These are phyloP conservation scores for Monosporascus sp. DNA, from an alignment of 2,329 filamentous ascomycete species.

Conservation along the genomic window DNA sequence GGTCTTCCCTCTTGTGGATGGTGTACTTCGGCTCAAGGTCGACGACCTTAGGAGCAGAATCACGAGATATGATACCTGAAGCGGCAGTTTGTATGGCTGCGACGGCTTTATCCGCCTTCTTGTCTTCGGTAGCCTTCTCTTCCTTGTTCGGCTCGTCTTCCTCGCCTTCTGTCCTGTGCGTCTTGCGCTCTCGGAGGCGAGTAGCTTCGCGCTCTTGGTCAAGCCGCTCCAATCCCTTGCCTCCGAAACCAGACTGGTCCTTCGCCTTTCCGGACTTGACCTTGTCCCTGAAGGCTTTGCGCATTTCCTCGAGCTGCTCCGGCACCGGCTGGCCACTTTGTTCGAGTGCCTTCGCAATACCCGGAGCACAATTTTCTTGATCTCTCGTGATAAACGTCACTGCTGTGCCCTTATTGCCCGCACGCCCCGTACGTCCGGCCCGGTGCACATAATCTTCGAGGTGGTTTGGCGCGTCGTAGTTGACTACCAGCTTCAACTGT, in stretches of 20 bases:
- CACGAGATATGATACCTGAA: conserved; percentile 51
- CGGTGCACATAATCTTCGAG: conserved; percentile 96
- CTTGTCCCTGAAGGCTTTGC: conserved; percentile 75
- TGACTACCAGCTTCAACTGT: conserved; percentile 91
- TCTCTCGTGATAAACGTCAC: conserved; percentile 91
- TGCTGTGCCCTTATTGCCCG: conserved; percentile 89
- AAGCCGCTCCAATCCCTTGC: conserved; percentile 86
- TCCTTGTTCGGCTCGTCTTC: conserved; percentile 71
- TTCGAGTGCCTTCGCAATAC: conserved; percentile 86
- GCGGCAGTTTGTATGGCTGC: conserved; percentile 59
- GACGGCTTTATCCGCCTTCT: conserved; percentile 64
- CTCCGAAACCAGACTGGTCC: conserved; percentile 84
- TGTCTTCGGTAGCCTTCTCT: conserved; percentile 63
- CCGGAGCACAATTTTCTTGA: conserved; percentile 84
- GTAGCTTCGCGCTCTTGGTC: conserved; percentile 88
- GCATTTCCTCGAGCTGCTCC: conserved; percentile 59
- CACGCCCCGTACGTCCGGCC: conserved; percentile 86
- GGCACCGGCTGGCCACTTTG: conserved; percentile 85
- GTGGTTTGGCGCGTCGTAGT: conserved; percentile 91
- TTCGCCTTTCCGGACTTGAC: conserved; percentile 91
- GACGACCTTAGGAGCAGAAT: conserved; percentile 36
- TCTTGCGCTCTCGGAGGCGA: conserved; percentile 78
- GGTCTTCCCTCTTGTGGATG: conserved; percentile 64
- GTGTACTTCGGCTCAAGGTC: conserved; percentile 57
- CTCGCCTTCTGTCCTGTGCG: conserved; percentile 81